Evolutionary conservation across 139 green algal genomes (phyloP), one percentile per base, ranked within the genome.

Genomic region (Auxenochlorella protothecoides): DNA sequence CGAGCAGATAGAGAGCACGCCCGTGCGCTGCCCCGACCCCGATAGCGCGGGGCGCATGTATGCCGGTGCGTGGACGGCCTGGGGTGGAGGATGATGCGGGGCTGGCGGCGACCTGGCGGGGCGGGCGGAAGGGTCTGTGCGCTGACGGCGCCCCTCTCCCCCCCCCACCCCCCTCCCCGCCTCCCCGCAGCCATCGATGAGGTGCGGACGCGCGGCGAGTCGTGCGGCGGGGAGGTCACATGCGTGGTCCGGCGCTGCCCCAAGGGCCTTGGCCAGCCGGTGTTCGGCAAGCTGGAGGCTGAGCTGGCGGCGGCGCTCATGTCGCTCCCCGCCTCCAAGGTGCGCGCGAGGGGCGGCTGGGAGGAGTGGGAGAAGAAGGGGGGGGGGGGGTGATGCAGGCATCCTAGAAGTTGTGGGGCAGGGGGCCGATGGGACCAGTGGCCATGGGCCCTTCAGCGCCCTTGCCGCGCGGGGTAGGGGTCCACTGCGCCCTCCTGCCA

Each of bases 241-340:
- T 99, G 95, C 80, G 86, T 99, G n/a, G 94, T 97, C 66, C 82
- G 93, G 2, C 73, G 82, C 71, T 93, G 85, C 77, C 91, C 92
- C 66, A 85, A 87, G 75, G 95, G 94, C 2, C 79, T 97, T 6
- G 93, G 95, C 69, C 78, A 84, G 3, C 95, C 95, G 5, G 95
- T 98, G 59, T 99, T 99, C 83, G 90, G 94, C 84, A 98, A 98
- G 84, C 89, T 99, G 73, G 95, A 99, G 81, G 95, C 95, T 7
- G 94, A 99, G 75, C 84, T 99, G 52, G 94, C 92, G 52, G 93
- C 95, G 80, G 95, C 95, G 3, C 84, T 97, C 68, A 93, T 99
- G 83, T 92, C 81, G 11, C 85, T 99, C 68, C 94, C 94, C 5
- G 95, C 95, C 8, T 96, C 93, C 44, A 98, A 99, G 85, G 86